These are phyloP conservation scores for Sphaerulina vaccinii DNA, from an alignment of 2,329 filamentous ascomycete genomes.

Conservation along the genomic window DNA sequence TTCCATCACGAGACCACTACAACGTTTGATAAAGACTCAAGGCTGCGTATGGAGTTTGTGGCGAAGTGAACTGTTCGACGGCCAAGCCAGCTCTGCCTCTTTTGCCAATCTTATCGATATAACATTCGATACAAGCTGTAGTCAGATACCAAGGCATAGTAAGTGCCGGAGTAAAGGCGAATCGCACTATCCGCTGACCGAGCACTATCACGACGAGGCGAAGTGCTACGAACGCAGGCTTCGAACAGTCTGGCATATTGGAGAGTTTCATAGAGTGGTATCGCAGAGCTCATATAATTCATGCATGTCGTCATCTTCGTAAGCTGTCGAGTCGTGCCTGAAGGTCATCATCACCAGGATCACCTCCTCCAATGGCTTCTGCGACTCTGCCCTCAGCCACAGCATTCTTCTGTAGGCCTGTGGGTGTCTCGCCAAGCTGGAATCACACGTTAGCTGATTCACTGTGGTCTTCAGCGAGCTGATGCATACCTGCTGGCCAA, in stretches of 20 bases:
- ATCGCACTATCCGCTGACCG: too few relatives aligned
- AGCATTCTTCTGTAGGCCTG: slow-evolving; percentile 71
- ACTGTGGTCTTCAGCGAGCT: background rate
- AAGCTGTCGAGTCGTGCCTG: slow-evolving; percentile 91
- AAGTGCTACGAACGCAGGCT: too few relatives aligned
- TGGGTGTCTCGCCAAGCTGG: slow-evolving; percentile 88
- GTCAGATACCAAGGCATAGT: too few relatives aligned
- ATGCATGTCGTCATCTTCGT: slow-evolving; percentile 34
- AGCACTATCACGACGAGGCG: too few relatives aligned
- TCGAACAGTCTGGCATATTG: background rate
- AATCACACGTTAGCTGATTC: slow-evolving; percentile 11
- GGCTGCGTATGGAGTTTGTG: too few relatives aligned
- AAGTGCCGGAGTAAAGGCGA: too few relatives aligned
- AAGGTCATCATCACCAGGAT: slow-evolving; percentile 76
- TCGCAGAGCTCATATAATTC: background rate
- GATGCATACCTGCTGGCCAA: slow-evolving; percentile 76
- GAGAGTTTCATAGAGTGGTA: background rate
- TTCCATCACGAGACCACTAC: background rate
- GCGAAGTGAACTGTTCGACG: too few relatives aligned
- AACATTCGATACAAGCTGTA: too few relatives aligned
- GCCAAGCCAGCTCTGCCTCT: too few relatives aligned
- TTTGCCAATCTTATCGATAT: too few relatives aligned
- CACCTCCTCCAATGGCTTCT: slow-evolving; percentile 75
- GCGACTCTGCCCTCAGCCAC: slow-evolving; percentile 77
- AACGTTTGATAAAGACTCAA: too few relatives aligned